Base-by-base conservation (phyloP, 495 filamentous ascomycete species). In the Opeltia flavorubescens region DNA sequence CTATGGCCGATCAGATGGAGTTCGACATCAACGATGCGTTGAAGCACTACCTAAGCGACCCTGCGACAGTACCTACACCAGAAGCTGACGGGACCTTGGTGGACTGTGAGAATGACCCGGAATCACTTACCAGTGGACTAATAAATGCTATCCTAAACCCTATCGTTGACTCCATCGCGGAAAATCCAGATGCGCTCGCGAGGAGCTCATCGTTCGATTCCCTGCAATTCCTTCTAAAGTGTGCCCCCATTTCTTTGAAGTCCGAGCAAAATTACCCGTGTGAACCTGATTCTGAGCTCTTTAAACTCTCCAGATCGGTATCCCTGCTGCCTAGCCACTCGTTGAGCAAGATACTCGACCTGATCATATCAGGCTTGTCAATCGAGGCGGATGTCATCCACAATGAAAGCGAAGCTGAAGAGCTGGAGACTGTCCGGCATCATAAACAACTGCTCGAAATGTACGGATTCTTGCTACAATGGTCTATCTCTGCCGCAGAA, bases 1-100 rank as follows among this genome's bases (percentile, higher is more conserved):
- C 53, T 55, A 94, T 94, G 88, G 86, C 84, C 59, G 70, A 75
- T 43, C 67, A 69, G 50, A 69, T 84, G 55, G 76, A 79, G 50
- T 99, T 96, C 65, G 86, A 96, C 61, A 84, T 99, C 62, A 95
- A 95, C 65, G 80, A 91, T 58, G 83, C 87, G 51, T 80, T 96
- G 64, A 95, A 94, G 70, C 74, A 83, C 59, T 96, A 99, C 65
- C 81, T 94, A 71, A 86, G 83, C 67, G 86, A 95, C 65, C 93
- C 93, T 1, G 68, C 80, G 36, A 74, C 74, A 33, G 77, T 96
- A 29, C 72, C 83, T 3, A 95, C 86, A n/a, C 77, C 83, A 26
- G 88, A 95, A 60, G 91, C 89, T 23, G 83, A 94, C 54, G 61
- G 80, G 26, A 80, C 80, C 42, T 75, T 99, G 33, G 66, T 88